A percentile compares a stretch with the other conserved stretches of the same genome.
These are phyloP conservation scores for Pistacia integerrima DNA, from an alignment of 345 rosid species.

Conservation along the genomic window DNA sequence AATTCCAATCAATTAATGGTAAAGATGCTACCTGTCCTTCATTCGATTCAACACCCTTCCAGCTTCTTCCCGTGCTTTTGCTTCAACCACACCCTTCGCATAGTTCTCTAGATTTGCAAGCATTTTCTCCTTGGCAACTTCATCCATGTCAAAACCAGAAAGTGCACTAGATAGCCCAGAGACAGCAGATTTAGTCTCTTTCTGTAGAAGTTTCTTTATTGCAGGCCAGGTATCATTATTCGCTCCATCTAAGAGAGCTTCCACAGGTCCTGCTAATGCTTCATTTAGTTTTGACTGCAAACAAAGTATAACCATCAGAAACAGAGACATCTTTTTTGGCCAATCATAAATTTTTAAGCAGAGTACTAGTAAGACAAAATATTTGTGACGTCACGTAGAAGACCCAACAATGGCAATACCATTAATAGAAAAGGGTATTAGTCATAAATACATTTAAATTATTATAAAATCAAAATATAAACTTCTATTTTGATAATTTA, in stretches of 20 bases:
- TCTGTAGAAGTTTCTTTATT: constrained; percentile 70
- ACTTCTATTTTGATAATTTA: neutral
- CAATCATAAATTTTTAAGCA: constrained; percentile 3
- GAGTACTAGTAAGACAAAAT: neutral
- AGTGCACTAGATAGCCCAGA: constrained; percentile 67
- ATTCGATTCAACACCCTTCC: constrained; percentile 81
- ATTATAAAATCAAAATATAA: too few relatives aligned
- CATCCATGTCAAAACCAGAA: constrained; percentile 80
- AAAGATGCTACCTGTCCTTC: constrained; percentile 78
- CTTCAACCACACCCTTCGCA: constrained; percentile 80
- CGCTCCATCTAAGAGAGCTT: constrained; percentile 91
- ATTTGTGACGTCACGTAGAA: neutral
- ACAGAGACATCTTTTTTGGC: constrained; percentile 10
- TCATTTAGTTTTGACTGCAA: constrained; percentile 75
- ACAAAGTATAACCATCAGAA: constrained; percentile 21
- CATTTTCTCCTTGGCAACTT: constrained; percentile 61
- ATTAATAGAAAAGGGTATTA: neutral
- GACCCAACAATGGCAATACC: neutral
- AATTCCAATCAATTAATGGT: constrained; percentile 17
- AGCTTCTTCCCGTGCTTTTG: constrained; percentile 90
- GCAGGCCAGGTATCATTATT: constrained; percentile 84
- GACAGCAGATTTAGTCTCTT: constrained; percentile 71
- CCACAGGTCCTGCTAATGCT: constrained; percentile 84
- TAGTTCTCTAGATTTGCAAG: constrained; percentile 52
- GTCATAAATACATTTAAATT: neutral